Conservation (phyloP, 2,329 filamentous ascomycete species). For the Septoria petroselini region DNA sequence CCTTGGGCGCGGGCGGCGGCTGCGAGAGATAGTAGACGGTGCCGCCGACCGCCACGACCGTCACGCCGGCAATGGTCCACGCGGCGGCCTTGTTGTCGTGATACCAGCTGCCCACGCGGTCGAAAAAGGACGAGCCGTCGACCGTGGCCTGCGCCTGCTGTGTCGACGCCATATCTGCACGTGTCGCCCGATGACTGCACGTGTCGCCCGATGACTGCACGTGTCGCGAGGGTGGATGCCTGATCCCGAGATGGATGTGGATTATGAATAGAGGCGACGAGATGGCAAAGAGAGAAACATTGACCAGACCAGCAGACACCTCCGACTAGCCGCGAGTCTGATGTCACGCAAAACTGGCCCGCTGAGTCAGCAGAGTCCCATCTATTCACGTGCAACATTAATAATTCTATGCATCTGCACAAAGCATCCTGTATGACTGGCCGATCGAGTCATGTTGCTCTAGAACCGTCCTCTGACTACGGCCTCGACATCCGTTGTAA, state of each 20-base stretch:
- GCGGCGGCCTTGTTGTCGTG: slow-evolving; percentile 93
- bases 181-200: slow-evolving; percentile 8
- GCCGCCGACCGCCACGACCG: slow-evolving; percentile 85
- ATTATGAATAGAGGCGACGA: slow-evolving; percentile 1
- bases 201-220: background rate
- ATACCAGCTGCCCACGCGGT: slow-evolving; percentile 85
- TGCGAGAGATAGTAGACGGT: slow-evolving; percentile 81
- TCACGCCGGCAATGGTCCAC: slow-evolving; percentile 93
- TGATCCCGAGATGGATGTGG: slow-evolving; percentile 11
- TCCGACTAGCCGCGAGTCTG: background rate
- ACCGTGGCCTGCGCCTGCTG: slow-evolving; percentile 21
- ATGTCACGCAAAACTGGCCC: background rate
- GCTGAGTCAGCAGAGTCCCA: slow-evolving; percentile 1
- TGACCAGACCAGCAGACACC: too few species aligned
- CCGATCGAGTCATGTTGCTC: background rate
- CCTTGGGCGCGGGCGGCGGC: slow-evolving; percentile 50
- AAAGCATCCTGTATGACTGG: too few species aligned
- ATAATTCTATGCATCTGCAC: too few species aligned
- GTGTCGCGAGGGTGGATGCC: slow-evolving; percentile 13
- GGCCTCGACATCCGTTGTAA: too few species aligned
- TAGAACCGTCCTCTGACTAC: too few species aligned
- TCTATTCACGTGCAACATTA: too few species aligned
- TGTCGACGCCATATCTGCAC: slow-evolving; percentile 20
- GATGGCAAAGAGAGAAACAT: background rate
- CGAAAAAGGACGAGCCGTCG: slow-evolving; percentile 71